Evolutionary conservation across 1,139 yeast genomes (phyloP).

Genomic region (Suhomyces terraborum): DNA sequence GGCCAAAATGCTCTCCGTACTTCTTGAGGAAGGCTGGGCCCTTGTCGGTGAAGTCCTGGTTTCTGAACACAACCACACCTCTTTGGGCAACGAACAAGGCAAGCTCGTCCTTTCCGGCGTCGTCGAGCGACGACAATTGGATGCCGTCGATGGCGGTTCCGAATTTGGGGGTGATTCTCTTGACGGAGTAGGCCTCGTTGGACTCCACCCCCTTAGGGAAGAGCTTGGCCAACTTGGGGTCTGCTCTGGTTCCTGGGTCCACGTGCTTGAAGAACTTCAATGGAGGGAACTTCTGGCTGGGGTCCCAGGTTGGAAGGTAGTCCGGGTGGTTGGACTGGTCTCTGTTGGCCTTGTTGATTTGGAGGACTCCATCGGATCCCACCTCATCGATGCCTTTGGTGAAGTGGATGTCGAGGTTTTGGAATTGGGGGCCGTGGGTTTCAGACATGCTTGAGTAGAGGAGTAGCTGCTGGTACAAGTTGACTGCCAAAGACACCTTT

Average conservation of each 20-base stretch:
- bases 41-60: conserved; percentile 37
- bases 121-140: conserved; percentile 30
- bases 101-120: conserved; percentile 38
- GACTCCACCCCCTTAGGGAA: conserved; percentile 30
- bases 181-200: conserved; percentile 28
- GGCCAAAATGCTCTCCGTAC: conserved; percentile 39
- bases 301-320: conserved; percentile 55
- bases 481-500: too few relatives aligned
- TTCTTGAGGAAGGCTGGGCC: conserved; percentile 37
- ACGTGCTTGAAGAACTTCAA: conserved; percentile 49
- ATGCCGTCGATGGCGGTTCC: conserved; percentile 56
- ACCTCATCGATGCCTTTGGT: conserved; percentile 38
- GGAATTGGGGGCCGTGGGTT: conserved; percentile 23
- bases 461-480: too few relatives aligned
- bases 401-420: conserved; percentile 46
- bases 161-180: conserved; percentile 59
- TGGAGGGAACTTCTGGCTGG: conserved; percentile 44
- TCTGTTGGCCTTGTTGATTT: conserved; percentile 27
- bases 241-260: conserved; percentile 61
- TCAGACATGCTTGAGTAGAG: too few relatives aligned
- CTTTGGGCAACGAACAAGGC: conserved; percentile 42
- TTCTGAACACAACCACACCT: conserved; percentile 43
- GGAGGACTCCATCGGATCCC: conserved; percentile 40
- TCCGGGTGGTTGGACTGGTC: conserved; percentile 34
- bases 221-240: conserved; percentile 53